A percentile compares a stretch with the other conserved stretches of the same genome.
These are phyloP conservation scores for Kodamaea sp. DNA, from an alignment of 1,139 yeast genomes.

Conservation along the genomic window DNA sequence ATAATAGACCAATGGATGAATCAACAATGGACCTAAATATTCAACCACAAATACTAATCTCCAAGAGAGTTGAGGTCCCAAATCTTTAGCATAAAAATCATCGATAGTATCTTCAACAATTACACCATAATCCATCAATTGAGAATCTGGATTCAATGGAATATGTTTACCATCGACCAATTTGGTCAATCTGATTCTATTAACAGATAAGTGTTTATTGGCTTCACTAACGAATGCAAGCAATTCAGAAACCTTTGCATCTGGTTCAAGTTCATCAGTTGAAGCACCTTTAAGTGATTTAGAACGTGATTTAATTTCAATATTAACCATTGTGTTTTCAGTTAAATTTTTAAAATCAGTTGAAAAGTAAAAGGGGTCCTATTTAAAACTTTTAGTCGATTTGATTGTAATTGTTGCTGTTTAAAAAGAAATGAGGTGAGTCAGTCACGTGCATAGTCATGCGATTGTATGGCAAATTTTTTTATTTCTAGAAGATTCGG, in stretches of 20 bases:
- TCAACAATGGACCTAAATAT: conserved; percentile 81
- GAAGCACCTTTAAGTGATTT: conserved; percentile 41
- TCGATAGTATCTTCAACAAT: conserved; percentile 25
- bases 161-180: conserved; percentile 29
- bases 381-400: neutral
- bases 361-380: neutral
- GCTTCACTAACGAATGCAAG: conserved; percentile 39
- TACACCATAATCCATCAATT: conserved; percentile 33
- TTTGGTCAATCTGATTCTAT: conserved; percentile 37
- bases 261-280: conserved; percentile 32
- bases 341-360: neutral
- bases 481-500: neutral
- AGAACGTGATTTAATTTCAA: conserved; percentile 51
- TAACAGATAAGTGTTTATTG: conserved; percentile 38
- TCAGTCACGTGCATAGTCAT: too few species aligned
- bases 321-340: conserved; percentile 27
- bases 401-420: neutral
- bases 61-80: conserved; percentile 95
- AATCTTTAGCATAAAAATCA: conserved; percentile 63
- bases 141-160: conserved; percentile 26
- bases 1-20: conserved; percentile 69
- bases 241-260: conserved; percentile 30
- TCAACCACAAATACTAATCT: conserved; percentile 81
- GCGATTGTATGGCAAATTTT: neutral
- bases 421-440: neutral